Conservation (phyloP, 768 basidiomycete species). For the Boletus reticuloceps region DNA sequence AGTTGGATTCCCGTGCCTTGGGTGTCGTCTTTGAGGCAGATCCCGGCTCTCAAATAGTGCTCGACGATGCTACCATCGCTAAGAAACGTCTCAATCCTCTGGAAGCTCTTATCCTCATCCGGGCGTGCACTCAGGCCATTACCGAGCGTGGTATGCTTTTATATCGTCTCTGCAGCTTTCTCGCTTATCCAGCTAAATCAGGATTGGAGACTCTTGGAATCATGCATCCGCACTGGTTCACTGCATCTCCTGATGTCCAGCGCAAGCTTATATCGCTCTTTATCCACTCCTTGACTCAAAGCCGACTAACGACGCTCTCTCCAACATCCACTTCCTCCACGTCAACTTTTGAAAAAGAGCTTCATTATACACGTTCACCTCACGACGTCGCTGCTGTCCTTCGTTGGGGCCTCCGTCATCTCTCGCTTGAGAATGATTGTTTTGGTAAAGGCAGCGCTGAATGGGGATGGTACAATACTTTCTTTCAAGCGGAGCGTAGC, state of each 20-base stretch:
- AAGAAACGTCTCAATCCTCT: constrained; percentile 56
- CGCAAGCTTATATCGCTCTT: constrained; percentile 65
- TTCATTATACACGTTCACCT: constrained; percentile 61
- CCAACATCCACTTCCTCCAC: constrained; percentile 45
- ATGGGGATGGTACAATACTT: constrained; percentile 68
- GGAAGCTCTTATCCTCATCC: constrained; percentile 63
- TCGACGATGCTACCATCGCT: constrained; percentile 56
- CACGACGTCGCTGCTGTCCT: constrained; percentile 80
- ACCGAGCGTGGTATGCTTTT: constrained; percentile 53
- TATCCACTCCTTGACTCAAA: constrained; percentile 58
- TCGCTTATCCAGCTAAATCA: constrained; percentile 25
- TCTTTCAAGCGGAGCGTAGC: constrained; percentile 56
- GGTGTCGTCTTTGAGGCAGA: constrained; percentile 62
- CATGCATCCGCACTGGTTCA: constrained; percentile 85
- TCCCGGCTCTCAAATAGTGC: constrained; percentile 42
- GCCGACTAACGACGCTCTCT: constrained; percentile 47
- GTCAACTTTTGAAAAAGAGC: constrained; percentile 61
- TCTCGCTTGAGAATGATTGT: constrained; percentile 54
- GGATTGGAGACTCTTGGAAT: constrained; percentile 81
- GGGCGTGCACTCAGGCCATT: constrained; percentile 68
- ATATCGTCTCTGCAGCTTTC: constrained; percentile 3
- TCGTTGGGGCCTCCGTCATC: constrained; percentile 78
- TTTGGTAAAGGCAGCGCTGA: constrained; percentile 57
- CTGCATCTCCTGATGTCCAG: constrained; percentile 69
- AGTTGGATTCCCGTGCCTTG: constrained; percentile 44